Percentiles rank a stretch among this genome's conserved stretches.
Conservation (phyloP, 1,284 basidiomycete genomes). For the Trichosporon ovoides region DNA sequence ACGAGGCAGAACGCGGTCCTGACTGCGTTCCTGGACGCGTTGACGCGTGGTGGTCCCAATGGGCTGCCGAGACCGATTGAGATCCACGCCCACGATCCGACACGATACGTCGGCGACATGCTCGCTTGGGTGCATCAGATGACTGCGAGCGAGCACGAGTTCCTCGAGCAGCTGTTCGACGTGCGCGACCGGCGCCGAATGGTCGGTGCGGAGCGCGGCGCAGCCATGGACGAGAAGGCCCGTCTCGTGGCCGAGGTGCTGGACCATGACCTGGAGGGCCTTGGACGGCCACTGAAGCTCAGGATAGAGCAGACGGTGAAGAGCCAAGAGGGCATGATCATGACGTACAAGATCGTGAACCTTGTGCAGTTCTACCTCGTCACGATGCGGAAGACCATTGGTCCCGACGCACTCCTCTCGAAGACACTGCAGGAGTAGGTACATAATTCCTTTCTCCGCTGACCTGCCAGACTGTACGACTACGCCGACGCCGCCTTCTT, state of each 20-base stretch:
- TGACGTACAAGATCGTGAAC: conserved; percentile 85
- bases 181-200: conserved; percentile 68
- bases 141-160: conserved; percentile 89
- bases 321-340: conserved; percentile 86
- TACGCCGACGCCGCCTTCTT: conserved; percentile 77
- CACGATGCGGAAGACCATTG: conserved; percentile 89
- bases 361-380: conserved; percentile 89
- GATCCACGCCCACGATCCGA: conserved; percentile 91
- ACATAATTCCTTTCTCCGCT: background rate
- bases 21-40: conserved; percentile 72
- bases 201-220: conserved; percentile 53
- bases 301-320: conserved; percentile 87
- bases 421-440: conserved; percentile 73
- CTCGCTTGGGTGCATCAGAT: conserved; percentile 97
- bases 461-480: conserved; percentile 63
- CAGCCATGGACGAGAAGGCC: conserved; percentile 37
- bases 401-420: conserved; percentile 69
- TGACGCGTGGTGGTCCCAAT: conserved; percentile 82
- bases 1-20: conserved; percentile 76
- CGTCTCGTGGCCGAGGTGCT: conserved; percentile 64
- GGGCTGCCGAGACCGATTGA: conserved; percentile 91
- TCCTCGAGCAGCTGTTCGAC: conserved; percentile 76
- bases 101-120: conserved; percentile 96
- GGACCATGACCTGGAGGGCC: conserved; percentile 76
- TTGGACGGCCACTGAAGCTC: conserved; percentile 78